Evolutionary conservation across 2,329 filamentous ascomycete species (phyloP).

Genomic region (Zalaria obscura): DNA sequence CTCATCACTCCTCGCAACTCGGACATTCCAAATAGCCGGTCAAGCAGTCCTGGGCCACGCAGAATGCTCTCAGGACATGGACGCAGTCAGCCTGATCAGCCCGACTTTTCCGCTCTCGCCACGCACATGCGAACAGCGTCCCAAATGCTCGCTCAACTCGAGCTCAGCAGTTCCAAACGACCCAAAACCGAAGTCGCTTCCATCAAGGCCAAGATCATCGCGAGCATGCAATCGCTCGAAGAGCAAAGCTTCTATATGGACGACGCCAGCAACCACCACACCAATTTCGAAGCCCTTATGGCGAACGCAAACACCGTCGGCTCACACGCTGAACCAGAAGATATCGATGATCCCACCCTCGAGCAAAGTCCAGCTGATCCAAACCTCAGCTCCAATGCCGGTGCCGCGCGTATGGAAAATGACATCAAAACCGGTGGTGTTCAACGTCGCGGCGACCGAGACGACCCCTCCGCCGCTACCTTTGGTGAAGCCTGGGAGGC

Average conservation of each 20-base stretch:
- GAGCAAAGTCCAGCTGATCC: constrained; percentile 23
- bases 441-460: constrained; percentile 65
- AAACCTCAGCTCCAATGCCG: constrained; percentile 52
- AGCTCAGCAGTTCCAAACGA: constrained; percentile 65
- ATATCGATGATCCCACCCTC: constrained; percentile 36
- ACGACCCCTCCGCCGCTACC: constrained; percentile 73
- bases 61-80: constrained; percentile 46
- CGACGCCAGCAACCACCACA: constrained; percentile 43
- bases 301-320: constrained; percentile 49
- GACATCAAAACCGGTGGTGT: constrained; percentile 77
- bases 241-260: constrained; percentile 72
- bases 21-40: constrained; percentile 51
- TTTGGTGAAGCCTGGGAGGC: constrained; percentile 78
- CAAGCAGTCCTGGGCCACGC: constrained; percentile 49
- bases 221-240: constrained; percentile 77
- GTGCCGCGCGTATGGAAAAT: constrained; percentile 76
- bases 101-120: constrained; percentile 68
- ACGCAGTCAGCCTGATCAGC: constrained; percentile 47
- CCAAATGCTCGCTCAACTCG: constrained; percentile 74
- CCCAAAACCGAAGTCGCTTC: constrained; percentile 69
- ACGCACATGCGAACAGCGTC: constrained; percentile 81
- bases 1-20: constrained; percentile 55
- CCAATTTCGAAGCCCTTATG: constrained; percentile 73
- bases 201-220: constrained; percentile 75
- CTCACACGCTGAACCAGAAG: constrained; percentile 33